Percentiles rank a stretch among this genome's conserved stretches.
phyloP scores from a whole-genome alignment of 2,329 filamentous ascomycete species.

The Trichoderma pleuroti region DNA sequence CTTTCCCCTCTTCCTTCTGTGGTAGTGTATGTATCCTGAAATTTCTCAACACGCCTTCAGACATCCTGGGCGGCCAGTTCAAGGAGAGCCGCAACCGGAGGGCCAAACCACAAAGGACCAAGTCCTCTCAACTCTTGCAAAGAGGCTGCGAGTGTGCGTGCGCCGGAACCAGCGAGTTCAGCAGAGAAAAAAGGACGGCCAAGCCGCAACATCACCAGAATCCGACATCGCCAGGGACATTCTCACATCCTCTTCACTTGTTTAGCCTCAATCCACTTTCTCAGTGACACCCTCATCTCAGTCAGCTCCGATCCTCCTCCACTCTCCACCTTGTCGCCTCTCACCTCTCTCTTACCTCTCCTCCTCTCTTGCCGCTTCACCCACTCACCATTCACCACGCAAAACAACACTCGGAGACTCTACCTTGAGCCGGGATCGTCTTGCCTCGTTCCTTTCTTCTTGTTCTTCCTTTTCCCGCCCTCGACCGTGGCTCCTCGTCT shows the following conservation, averaged over 20 bases:
- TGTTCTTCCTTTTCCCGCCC: not conserved
- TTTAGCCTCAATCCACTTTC: not conserved
- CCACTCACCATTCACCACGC: not conserved
- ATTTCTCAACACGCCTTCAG: not conserved
- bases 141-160: not conserved
- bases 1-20: not conserved
- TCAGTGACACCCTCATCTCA: not conserved
- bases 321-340: not conserved
- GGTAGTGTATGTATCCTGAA: not conserved
- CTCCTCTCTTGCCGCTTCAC: not conserved
- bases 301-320: not conserved
- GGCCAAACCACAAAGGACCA: not conserved
- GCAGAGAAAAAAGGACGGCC: not conserved
- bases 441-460: not conserved
- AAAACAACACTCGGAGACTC: not conserved
- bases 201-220: not conserved
- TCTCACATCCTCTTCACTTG: not conserved
- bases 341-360: not conserved
- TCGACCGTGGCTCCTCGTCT: not conserved
- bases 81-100: not conserved
- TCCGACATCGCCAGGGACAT: not conserved
- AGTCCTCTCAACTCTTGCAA: not conserved
- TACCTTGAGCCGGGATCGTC: not conserved
- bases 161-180: not conserved
- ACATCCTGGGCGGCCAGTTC: not conserved